A percentile compares a stretch with the other conserved stretches of the same genome.
Evolutionary conservation across 2,329 filamentous ascomycete species (phyloP).

Genomic region (Nothophaeocryptopus gaeumannii): DNA sequence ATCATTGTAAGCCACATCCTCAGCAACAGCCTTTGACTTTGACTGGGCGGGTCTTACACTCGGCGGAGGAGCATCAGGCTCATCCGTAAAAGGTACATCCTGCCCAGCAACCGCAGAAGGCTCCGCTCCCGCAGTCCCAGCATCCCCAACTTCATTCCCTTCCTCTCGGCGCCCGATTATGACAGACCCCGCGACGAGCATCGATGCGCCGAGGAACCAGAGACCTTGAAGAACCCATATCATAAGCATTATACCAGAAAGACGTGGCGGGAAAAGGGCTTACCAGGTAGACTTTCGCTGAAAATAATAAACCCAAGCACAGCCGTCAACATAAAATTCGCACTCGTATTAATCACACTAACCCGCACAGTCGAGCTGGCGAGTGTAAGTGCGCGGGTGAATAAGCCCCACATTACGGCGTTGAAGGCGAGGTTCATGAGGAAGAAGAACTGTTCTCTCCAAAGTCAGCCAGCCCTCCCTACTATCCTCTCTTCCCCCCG

Average conservation of each 20-base stretch:
- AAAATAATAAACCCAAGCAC: slow-evolving; percentile 69
- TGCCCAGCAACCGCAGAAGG: slow-evolving; percentile 9
- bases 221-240: slow-evolving; percentile 41
- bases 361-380: slow-evolving; percentile 76
- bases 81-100: slow-evolving; percentile 27
- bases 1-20: background rate
- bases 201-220: slow-evolving; percentile 72
- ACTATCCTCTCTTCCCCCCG: background rate
- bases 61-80: slow-evolving; percentile 32
- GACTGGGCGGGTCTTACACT: slow-evolving; percentile 9
- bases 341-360: slow-evolving; percentile 76
- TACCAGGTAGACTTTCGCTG: slow-evolving; percentile 63
- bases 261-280: slow-evolving; percentile 1
- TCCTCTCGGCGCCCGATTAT: slow-evolving; percentile 72
- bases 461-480: background rate
- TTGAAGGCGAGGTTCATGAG: slow-evolving; percentile 72
- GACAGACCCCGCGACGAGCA: slow-evolving; percentile 74
- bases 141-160: slow-evolving; percentile 32
- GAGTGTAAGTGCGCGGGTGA: slow-evolving; percentile 72
- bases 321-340: slow-evolving; percentile 78
- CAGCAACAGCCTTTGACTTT: too few species aligned
- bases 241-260: slow-evolving; percentile 1
- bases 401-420: slow-evolving; percentile 79
- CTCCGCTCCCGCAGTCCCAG: slow-evolving; percentile 21
- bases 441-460: slow-evolving; percentile 63